Base-by-base conservation (phyloP, 495 filamentous ascomycete species). In the Astrothelium macrocarpum region DNA sequence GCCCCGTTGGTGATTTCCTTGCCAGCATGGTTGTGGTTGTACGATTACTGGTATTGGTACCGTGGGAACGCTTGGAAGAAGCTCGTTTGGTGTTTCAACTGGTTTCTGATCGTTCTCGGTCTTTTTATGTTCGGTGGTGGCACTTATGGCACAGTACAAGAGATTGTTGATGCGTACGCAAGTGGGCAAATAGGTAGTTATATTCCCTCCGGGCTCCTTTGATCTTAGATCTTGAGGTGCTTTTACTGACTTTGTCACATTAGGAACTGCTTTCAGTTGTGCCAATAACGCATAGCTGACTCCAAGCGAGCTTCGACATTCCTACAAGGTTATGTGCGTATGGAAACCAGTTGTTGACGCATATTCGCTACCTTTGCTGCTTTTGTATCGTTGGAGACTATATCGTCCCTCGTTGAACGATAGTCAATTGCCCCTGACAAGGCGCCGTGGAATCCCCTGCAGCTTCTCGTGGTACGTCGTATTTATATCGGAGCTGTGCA, bases 21-120 rank as follows among this genome's bases (percentile, higher is more conserved):
- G 45, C 79, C 78, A 0, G 77, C 75, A 0, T 76, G 72, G 69
- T 61, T 81, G n/a, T 82, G 79, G 80, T 29, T 81, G 29, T 73
- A 79, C 67, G 75, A 76, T 56, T 75, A 79, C 62, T 62, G 64
- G 0, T 62, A 75, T 34, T 79, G 77, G 62, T 66, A 71, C 65
- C 73, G 58, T 3, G 76, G 74, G 0, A 67, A 20, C 25, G 46
- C 63, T 5, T 43, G 32, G 36, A 64, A 72, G 64, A 70, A 71
- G 60, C 32, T 63, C 2, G 43, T 61, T 10, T 77, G 65, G 58
- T 65, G 49, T 58, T 25, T 68, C 14, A 69, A 76, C 59, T 68
- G 60, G 43, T 63, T 71, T 16, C 64, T 76, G 65, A 67, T 71
- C 3, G 14, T 68, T 4, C 63, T 75, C 0, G 72, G 70, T 1